Percentiles rank a stretch among this genome's conserved stretches.
phyloP scores from a whole-genome alignment of 2,329 filamentous ascomycete species.

The Pestalotiopsis sp. region DNA sequence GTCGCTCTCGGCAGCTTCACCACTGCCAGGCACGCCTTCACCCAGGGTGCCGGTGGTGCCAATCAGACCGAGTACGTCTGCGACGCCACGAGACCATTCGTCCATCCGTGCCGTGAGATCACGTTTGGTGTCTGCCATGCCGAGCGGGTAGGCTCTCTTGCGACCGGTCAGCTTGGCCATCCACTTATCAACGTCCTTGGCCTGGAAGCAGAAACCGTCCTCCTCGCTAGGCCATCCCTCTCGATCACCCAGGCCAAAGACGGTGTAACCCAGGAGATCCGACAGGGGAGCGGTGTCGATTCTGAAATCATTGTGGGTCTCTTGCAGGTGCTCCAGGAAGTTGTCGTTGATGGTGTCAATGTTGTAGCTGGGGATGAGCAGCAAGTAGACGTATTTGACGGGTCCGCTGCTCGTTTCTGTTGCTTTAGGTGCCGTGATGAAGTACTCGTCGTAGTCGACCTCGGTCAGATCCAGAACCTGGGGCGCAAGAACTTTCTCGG shows the following conservation, averaged over 20 bases:
- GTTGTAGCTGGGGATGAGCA: slow-evolving; percentile 90
- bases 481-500: slow-evolving; percentile 53
- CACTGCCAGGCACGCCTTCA: slow-evolving; percentile 75
- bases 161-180: slow-evolving; percentile 91
- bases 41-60: slow-evolving; percentile 61
- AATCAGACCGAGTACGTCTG: slow-evolving; percentile 69
- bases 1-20: slow-evolving; percentile 83
- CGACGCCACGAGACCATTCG: slow-evolving; percentile 79
- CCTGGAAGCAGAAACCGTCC: slow-evolving; percentile 92
- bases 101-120: slow-evolving; percentile 67
- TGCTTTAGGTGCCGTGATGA: slow-evolving; percentile 73
- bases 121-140: slow-evolving; percentile 83
- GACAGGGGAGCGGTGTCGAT: slow-evolving; percentile 88
- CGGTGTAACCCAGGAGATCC: slow-evolving; percentile 79
- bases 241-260: slow-evolving; percentile 91
- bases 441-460: slow-evolving; percentile 91
- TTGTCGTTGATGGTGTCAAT: slow-evolving; percentile 90
- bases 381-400: slow-evolving; percentile 75
- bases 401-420: slow-evolving; percentile 41
- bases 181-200: slow-evolving; percentile 89
- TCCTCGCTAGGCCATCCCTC: slow-evolving; percentile 91
- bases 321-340: slow-evolving; percentile 83
- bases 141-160: slow-evolving; percentile 86
- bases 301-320: slow-evolving; percentile 95
- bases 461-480: slow-evolving; percentile 79